Evolutionary conservation across 73 alveolate species (phyloP), one percentile per base, ranked within the genome.

Genomic region (Halteria grandinella): DNA sequence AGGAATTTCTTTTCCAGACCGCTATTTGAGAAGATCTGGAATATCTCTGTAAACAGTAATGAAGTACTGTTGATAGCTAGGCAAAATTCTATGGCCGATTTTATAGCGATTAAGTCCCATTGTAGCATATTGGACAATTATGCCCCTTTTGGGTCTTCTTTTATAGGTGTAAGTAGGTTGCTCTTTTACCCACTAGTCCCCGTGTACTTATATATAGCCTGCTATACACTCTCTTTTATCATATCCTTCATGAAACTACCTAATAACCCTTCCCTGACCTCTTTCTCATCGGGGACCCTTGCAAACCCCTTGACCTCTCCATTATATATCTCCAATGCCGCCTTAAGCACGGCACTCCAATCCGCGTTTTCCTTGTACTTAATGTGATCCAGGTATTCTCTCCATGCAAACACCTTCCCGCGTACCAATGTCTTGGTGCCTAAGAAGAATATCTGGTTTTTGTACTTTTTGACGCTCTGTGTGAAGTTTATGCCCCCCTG

Each of bases 221-320:
- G 24, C 23, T 48, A 25, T 18, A 82, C 73, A 7, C 85, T 69
- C 8, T 82, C 91, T 36, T 72, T 63, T 5, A 82, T 82, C 64
- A 82, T 47, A 27, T 72, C 81, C 82, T 62, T 82, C 83, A 82
- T 55, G 25, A 70, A 71, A 14, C 45, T 69, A 32, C 72, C 55
- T 20, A 82, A 45, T 18, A 33, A 48, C 29, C 71, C 76, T 32
- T 82, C 86, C 36, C 91, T 82, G 24, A 50, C 39, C 49, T 82
- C 91, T 45, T 82, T 82, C 18, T 71, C 85, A 57, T 72, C 82
- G 15, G 91, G 91, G 2, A 82, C 91, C 17, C 69, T 79, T 2
- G 52, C 82, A 47, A 51, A 82, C 11, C 91, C 91, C 47, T 82
- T 82, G 14, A 71, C n/a, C 40, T 82, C 91, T 10, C 91, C 91